Evolutionary conservation across 352 stramenopile species (phyloP).

Genomic region (Globisporangium camurandrum): DNA sequence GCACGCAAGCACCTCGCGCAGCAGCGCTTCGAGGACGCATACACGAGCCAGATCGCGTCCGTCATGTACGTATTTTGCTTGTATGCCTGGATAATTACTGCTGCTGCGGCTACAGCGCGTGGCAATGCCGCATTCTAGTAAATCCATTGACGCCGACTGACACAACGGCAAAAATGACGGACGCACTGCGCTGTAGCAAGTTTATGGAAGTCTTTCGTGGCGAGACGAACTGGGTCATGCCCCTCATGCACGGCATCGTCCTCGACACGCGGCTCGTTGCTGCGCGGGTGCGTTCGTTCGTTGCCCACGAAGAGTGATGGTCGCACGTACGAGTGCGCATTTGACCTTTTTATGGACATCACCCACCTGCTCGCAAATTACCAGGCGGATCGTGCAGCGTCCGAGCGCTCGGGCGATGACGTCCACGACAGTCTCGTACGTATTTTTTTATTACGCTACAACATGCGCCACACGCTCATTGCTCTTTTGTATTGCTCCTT

Average conservation of each 20-base stretch:
- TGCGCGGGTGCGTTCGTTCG: constrained; percentile 29
- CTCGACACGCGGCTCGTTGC: constrained; percentile 75
- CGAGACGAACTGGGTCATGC: constrained; percentile 83
- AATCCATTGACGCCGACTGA: not conserved
- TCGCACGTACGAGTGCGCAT: no score
- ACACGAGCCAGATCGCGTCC: constrained; percentile 53
- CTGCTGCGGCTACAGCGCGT: no score
- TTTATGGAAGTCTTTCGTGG: constrained; percentile 83
- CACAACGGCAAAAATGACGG: not conserved
- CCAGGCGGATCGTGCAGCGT: constrained; percentile 62
- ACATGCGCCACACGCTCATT: not conserved
- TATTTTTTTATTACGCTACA: not conserved
- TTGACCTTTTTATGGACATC: no score
- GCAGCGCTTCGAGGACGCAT: constrained; percentile 43
- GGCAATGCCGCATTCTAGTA: not conserved
- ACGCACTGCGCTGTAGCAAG: constrained; percentile 28
- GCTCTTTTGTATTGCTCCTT: not conserved
- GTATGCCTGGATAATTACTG: no score
- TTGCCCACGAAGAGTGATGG: no score
- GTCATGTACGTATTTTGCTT: constrained; percentile 41
- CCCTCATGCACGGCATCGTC: constrained; percentile 73
- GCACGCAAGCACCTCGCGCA: constrained; percentile 49
- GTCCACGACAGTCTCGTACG: constrained; percentile 62
- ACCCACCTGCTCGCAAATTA: no score
- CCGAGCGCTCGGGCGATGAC: constrained; percentile 55